Evolutionary conservation across 1,284 basidiomycete species (phyloP).

Genomic region (Ceratobasidium sp.): DNA sequence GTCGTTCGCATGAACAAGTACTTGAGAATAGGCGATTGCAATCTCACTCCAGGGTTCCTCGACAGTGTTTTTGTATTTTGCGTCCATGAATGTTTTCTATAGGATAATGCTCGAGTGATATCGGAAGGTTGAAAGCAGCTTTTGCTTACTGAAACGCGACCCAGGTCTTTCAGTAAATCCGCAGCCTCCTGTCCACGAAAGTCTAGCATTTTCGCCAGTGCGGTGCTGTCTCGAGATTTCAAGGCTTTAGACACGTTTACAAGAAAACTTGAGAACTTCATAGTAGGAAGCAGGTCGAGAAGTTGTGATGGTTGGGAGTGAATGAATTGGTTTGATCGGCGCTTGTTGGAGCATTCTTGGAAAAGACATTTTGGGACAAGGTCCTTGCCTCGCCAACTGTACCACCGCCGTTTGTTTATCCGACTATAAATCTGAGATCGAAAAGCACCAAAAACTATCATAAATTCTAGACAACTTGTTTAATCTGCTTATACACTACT

Average conservation of each 20-base stretch:
- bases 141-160: constrained; percentile 50
- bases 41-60: constrained; percentile 85
- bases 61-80: constrained; percentile 74
- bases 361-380: constrained; percentile 31
- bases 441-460: background rate
- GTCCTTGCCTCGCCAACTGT: constrained; percentile 25
- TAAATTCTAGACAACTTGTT: constrained; percentile 1
- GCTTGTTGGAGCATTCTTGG: constrained; percentile 30
- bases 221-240: constrained; percentile 73
- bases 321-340: constrained; percentile 34
- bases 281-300: constrained; percentile 54
- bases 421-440: background rate
- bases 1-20: constrained; percentile 76
- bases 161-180: constrained; percentile 49
- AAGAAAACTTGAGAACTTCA: constrained; percentile 73
- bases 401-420: constrained; percentile 30
- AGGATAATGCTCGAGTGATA: background rate
- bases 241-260: constrained; percentile 73
- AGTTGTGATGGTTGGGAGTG: background rate
- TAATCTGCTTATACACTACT: background rate
- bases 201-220: constrained; percentile 77
- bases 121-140: background rate
- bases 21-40: constrained; percentile 81
- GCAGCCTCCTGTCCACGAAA: constrained; percentile 54
- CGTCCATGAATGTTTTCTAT: constrained; percentile 55